Percentiles rank a stretch among this genome's conserved stretches.
phyloP scores from a whole-genome alignment of 495 filamentous ascomycete species.

The Cercophora samala region DNA sequence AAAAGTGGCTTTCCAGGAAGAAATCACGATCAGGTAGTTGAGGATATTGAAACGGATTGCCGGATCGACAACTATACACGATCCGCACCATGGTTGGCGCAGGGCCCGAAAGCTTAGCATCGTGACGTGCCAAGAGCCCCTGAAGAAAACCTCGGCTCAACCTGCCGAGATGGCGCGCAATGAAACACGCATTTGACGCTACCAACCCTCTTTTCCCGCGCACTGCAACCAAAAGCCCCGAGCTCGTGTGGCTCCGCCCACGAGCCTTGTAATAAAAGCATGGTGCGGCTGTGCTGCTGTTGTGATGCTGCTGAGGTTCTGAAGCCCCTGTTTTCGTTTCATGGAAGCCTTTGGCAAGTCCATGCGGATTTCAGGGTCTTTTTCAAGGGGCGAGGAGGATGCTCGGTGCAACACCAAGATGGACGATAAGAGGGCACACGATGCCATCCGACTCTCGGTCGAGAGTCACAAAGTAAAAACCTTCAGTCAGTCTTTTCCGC shows the following conservation, averaged over 20 bases:
- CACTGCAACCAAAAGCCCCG: neutral
- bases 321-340: neutral
- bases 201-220: neutral
- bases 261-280: neutral
- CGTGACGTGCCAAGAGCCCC: neutral
- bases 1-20: neutral
- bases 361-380: neutral
- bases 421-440: neutral
- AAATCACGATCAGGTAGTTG: neutral
- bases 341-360: neutral
- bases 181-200: neutral
- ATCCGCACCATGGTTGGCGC: neutral
- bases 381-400: neutral
- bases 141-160: neutral
- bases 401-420: neutral
- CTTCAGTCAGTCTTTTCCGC: neutral
- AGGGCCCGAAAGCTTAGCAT: neutral
- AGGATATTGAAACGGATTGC: neutral
- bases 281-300: neutral
- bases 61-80: neutral
- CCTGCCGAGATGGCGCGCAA: neutral
- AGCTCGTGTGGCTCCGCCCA: neutral
- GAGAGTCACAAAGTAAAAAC: neutral
- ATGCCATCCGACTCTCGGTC: neutral
- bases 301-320: neutral